Evolutionary conservation across 768 basidiomycete species (phyloP).

Genomic region (Lactifluus volemus): DNA sequence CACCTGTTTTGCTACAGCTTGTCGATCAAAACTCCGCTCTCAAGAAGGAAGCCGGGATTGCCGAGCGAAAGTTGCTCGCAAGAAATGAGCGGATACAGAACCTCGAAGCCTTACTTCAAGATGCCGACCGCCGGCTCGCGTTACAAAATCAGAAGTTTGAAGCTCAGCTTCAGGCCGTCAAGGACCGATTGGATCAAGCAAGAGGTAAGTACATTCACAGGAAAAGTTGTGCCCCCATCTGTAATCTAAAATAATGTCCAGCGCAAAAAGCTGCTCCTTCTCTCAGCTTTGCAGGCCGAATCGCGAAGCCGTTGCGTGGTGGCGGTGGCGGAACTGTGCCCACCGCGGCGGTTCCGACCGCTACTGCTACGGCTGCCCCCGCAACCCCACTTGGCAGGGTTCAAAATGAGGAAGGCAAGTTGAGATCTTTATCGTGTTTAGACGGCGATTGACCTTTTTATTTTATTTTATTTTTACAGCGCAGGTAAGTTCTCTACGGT

Average conservation of each 20-base stretch:
- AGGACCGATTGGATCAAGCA: slow-evolving; percentile 87
- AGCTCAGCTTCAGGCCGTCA: slow-evolving; percentile 82
- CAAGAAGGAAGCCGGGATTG: slow-evolving; percentile 96
- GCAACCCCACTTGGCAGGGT: slow-evolving; percentile 61
- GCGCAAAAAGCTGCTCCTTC: slow-evolving; percentile 74
- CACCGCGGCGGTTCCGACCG: slow-evolving; percentile 32
- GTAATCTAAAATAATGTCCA: slow-evolving; percentile 26
- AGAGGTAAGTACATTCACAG: slow-evolving; percentile 47
- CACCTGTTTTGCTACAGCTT: slow-evolving; percentile 44
- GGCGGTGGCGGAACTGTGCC: slow-evolving; percentile 62
- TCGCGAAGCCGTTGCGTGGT: slow-evolving; percentile 93
- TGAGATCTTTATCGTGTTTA: not conserved
- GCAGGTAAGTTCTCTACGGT: slow-evolving; percentile 16
- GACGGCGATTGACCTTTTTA: slow-evolving; percentile 5
- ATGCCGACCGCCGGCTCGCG: slow-evolving; percentile 88
- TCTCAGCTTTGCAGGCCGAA: slow-evolving; percentile 76
- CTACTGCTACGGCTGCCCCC: slow-evolving; percentile 38
- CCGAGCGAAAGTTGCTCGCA: slow-evolving; percentile 92
- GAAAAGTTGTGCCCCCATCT: slow-evolving; percentile 2
- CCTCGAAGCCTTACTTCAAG: slow-evolving; percentile 85
- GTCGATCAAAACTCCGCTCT: slow-evolving; percentile 96
- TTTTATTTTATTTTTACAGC: not conserved
- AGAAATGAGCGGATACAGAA: slow-evolving; percentile 98
- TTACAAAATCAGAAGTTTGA: slow-evolving; percentile 95
- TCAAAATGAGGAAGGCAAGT: slow-evolving; percentile 69